These are phyloP conservation scores for Suillus placidus DNA, from an alignment of 768 basidiomycete genomes.

Conservation along the genomic window DNA sequence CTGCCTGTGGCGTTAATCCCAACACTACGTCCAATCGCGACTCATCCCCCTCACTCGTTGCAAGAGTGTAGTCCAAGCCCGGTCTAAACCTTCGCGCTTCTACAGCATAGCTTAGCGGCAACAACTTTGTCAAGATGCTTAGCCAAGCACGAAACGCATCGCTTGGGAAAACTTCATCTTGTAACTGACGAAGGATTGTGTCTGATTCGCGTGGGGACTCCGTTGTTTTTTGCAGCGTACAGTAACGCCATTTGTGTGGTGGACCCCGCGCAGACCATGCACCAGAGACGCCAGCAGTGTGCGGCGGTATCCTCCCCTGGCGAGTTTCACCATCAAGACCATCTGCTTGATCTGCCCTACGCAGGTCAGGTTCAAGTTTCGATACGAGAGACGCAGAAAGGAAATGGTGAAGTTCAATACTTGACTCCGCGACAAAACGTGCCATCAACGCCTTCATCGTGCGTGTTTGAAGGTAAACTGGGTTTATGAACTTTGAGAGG, in stretches of 20 bases:
- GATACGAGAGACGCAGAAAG: constrained; percentile 69
- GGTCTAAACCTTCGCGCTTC: constrained; percentile 90
- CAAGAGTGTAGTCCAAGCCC: constrained; percentile 93
- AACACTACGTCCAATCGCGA: constrained; percentile 85
- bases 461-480: constrained; percentile 82
- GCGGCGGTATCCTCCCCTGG: constrained; percentile 58
- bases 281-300: constrained; percentile 59
- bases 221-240: constrained; percentile 51
- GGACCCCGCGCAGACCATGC: constrained; percentile 82
- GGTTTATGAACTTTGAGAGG: constrained; percentile 85
- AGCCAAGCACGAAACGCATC: constrained; percentile 93
- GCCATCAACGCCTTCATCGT: constrained; percentile 79
- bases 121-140: constrained; percentile 64
- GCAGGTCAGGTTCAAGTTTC: constrained; percentile 65
- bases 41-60: constrained; percentile 82
- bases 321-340: constrained; percentile 58
- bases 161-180: constrained; percentile 78
- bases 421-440: constrained; percentile 85
- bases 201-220: constrained; percentile 9
- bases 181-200: constrained; percentile 44
- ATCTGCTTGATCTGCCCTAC: constrained; percentile 64
- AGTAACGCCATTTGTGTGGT: constrained; percentile 94
- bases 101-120: constrained; percentile 72
- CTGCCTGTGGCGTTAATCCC: constrained; percentile 74
- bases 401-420: constrained; percentile 87